Percentiles rank a stretch among this genome's conserved stretches.
phyloP scores from a whole-genome alignment of 1,139 yeast species.

The Diutina mesorugosa region DNA sequence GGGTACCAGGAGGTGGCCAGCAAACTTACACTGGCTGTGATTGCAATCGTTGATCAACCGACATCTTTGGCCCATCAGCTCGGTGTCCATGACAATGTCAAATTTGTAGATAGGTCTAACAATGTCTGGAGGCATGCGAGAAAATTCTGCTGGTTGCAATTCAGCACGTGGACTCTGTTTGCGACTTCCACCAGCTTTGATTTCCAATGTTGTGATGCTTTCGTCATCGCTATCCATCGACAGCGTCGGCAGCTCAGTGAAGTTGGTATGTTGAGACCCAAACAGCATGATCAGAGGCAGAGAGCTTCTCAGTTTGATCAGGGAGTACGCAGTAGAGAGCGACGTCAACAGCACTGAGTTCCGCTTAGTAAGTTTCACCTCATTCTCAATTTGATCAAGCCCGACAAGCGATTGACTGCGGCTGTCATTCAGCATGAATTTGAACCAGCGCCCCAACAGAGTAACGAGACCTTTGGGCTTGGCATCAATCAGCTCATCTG shows the following conservation, averaged over 20 bases:
- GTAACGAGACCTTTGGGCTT: conserved; percentile 11
- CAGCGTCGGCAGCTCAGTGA: conserved; percentile 2
- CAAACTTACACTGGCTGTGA: not conserved
- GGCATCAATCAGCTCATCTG: not conserved
- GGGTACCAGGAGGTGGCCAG: not conserved
- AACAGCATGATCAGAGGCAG: conserved; percentile 33
- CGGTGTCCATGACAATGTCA: conserved; percentile 33
- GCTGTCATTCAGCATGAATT: conserved; percentile 19
- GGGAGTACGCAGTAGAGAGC: conserved; percentile 21
- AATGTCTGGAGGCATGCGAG: conserved; percentile 32
- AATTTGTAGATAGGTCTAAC: conserved; percentile 34
- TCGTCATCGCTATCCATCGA: not conserved
- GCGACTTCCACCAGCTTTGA: not conserved
- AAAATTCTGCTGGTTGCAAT: conserved; percentile 31
- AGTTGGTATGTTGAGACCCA: conserved; percentile 11
- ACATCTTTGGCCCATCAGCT: conserved; percentile 11
- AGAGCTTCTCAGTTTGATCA: conserved; percentile 24
- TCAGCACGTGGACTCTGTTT: not conserved
- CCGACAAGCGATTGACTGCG: not conserved
- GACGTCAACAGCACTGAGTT: conserved; percentile 29
- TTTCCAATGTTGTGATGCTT: not conserved
- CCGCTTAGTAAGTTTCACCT: conserved; percentile 9
- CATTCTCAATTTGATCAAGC: conserved; percentile 3
- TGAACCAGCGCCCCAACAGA: conserved; percentile 27
- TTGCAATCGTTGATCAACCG: not conserved